These are phyloP conservation scores for Hymenoscyphus linearis DNA, from an alignment of 2,329 filamentous ascomycete species.

Conservation along the genomic window DNA sequence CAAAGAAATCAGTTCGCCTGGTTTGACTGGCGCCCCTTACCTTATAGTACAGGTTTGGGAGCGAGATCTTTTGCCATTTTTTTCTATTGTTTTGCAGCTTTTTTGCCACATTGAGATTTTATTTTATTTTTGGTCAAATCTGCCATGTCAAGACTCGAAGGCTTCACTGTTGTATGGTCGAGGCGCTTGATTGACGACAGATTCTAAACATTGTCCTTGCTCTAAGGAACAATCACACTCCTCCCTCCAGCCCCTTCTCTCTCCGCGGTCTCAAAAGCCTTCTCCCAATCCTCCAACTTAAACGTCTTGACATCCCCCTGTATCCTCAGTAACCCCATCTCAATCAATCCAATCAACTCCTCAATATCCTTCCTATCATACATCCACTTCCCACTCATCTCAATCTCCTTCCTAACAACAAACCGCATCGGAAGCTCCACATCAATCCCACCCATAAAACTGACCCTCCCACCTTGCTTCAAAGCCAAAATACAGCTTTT, in stretches of 20 bases:
- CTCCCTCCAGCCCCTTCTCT: neutral
- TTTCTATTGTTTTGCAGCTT: too few relatives aligned
- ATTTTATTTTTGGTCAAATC: too few relatives aligned
- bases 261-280: neutral
- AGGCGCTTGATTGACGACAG: too few relatives aligned
- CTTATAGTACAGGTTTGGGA: too few relatives aligned
- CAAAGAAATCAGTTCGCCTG: too few relatives aligned
- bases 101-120: too few relatives aligned
- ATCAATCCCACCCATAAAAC: conserved; percentile 33
- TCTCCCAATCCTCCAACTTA: neutral
- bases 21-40: too few relatives aligned
- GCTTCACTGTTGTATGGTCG: too few relatives aligned
- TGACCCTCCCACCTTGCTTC: conserved; percentile 30
- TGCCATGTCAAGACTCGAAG: too few relatives aligned
- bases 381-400: conserved; percentile 40
- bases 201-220: too few relatives aligned
- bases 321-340: conserved; percentile 22
- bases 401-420: conserved; percentile 34
- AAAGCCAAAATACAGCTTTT: conserved; percentile 31
- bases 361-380: conserved; percentile 38
- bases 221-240: neutral
- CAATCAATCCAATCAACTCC: conserved; percentile 39
- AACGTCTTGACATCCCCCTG: conserved; percentile 1
- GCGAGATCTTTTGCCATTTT: too few relatives aligned
- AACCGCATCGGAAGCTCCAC: conserved; percentile 27